phyloP scores from a whole-genome alignment of 345 rosid genomes.

The Syzygium grande region DNA sequence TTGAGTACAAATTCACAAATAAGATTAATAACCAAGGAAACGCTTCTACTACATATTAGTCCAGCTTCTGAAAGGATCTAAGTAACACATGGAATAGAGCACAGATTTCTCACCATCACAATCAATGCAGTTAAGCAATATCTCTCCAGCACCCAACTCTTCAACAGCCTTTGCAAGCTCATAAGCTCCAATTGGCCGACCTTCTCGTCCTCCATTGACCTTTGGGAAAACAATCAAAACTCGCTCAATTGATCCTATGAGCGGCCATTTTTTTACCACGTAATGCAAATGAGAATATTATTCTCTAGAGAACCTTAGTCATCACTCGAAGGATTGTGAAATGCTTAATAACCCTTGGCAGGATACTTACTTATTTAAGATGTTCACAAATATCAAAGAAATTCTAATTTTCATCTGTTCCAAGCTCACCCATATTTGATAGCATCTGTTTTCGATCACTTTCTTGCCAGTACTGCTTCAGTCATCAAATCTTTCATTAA shows the following conservation, averaged over 20 bases:
- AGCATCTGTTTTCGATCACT: background rate
- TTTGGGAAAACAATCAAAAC: conserved; percentile 7
- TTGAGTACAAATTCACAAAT: background rate
- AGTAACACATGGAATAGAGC: background rate
- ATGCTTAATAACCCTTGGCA: background rate
- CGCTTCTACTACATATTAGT: background rate
- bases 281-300: background rate
- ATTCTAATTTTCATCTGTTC: background rate
- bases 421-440: background rate
- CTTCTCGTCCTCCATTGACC: conserved; percentile 98
- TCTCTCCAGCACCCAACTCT: conserved; percentile 96
- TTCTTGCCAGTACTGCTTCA: background rate
- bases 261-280: background rate
- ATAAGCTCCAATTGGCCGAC: conserved; percentile 91
- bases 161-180: conserved; percentile 98
- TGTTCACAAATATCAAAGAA: background rate
- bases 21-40: background rate
- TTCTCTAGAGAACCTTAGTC: background rate
- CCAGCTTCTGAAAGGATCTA: background rate
- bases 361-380: background rate
- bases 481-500: background rate
- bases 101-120: conserved; percentile 62
- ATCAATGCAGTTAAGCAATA: conserved; percentile 88
- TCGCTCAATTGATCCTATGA: background rate
- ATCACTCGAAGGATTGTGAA: background rate